Conservation (phyloP, 1,284 basidiomycete species). For the Binderoboletus segoi region DNA sequence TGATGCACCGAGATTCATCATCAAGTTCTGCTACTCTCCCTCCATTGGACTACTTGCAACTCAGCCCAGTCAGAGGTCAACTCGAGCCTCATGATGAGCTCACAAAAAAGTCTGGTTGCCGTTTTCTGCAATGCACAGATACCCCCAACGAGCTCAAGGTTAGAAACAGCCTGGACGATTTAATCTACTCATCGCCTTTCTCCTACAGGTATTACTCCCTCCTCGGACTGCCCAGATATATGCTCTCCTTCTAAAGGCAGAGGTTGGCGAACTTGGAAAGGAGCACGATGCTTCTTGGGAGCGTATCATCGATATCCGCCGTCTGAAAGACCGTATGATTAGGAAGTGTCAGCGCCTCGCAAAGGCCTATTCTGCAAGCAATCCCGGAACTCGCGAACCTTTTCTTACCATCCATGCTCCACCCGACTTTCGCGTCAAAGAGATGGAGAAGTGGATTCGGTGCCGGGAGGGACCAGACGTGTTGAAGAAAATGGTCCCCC, state of each 20-base stretch:
- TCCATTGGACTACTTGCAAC: constrained; percentile 55
- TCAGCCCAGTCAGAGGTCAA: constrained; percentile 70
- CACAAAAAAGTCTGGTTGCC: constrained; percentile 56
- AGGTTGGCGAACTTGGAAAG: constrained; percentile 59
- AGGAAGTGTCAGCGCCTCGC: constrained; percentile 69
- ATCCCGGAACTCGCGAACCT: constrained; percentile 40
- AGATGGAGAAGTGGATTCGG: constrained; percentile 75
- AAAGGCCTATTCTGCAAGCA: constrained; percentile 42
- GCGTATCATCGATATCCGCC: constrained; percentile 68
- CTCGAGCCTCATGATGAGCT: constrained; percentile 61
- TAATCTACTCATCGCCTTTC: constrained; percentile 11
- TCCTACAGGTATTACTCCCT: constrained; percentile 61
- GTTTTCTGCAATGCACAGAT: constrained; percentile 73
- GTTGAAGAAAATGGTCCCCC: constrained; percentile 24
- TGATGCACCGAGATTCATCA: constrained; percentile 29
- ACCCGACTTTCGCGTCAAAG: constrained; percentile 70
- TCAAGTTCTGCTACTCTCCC: constrained; percentile 27
- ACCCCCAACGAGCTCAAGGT: constrained; percentile 74
- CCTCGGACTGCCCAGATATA: constrained; percentile 73
- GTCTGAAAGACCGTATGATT: constrained; percentile 77
- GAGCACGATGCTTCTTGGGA: constrained; percentile 60
- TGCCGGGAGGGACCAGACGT: constrained; percentile 37
- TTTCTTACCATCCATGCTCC: constrained; percentile 70
- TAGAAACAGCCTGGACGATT: constrained; percentile 11
- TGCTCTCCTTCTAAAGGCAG: constrained; percentile 61